Base-by-base conservation (phyloP, 1,284 basidiomycete genomes). In the Boletus calvinii region DNA sequence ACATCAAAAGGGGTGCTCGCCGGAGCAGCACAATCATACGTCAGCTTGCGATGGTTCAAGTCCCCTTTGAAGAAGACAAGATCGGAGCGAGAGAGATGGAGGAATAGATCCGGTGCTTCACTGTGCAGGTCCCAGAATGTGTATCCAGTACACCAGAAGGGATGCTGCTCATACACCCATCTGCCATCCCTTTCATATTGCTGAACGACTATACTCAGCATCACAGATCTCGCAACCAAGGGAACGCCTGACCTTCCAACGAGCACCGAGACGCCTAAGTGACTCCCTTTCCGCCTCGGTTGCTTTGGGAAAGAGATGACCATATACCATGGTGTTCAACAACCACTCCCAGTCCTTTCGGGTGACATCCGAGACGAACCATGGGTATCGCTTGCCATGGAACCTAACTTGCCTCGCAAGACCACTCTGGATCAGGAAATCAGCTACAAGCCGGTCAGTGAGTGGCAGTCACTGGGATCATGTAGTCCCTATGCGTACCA, bases 331-430 rank as follows among this genome's bases (percentile, higher is more conserved):
- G 30, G 83, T 84, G 71, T 94, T 94, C 59, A 92, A 72, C 41
- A 94, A 76, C 95, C 96, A 99, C 57, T 92, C 81, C 93, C 94
- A 98, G 67, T 98, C 96, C 71, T 94, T 92, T 71, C 83, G 88
- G 37, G 95, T 98, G 24, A 98, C 96, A 67, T 98, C 96, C n/a
- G 90, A 94, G 46, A 95, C 93, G 70, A 96, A 95, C 93, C 93
- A 94, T 8, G 91, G 81, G 61, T 87, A 90, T 9, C 90, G 83
- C 70, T 94, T 96, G 48, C 93, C 92, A 67, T 96, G 96, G 85
- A 99, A 98, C 61, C 84, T 84, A 57, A 98, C 79, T 72, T 94
- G 77, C 48, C 74, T 85, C 37, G 92, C 94, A 41, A 95, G 83
- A 3, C 94, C 95, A 56, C 84, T 88, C 72, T 98, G 94, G 57